A percentile compares a stretch with the other conserved stretches of the same genome.
phyloP scores from a whole-genome alignment of 352 stramenopile species.

The Phytopythium sindhum region DNA sequence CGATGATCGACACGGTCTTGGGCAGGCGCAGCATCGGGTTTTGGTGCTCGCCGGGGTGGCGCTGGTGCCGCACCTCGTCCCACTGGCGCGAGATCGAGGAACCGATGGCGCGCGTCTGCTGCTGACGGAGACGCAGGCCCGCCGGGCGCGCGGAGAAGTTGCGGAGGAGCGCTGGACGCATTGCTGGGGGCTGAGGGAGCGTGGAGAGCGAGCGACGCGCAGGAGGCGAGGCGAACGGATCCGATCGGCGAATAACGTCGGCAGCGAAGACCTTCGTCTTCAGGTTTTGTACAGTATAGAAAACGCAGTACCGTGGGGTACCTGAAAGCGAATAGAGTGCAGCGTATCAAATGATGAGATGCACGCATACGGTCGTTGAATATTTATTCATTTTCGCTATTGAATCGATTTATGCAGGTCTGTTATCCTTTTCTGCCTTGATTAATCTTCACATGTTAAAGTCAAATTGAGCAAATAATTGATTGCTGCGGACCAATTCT shows the following conservation, averaged over 20 bases:
- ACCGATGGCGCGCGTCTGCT: constrained; percentile 39
- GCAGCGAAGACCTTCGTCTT: background rate
- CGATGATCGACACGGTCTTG: constrained; percentile 77
- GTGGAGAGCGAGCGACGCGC: background rate
- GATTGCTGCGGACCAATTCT: no score
- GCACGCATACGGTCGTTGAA: background rate
- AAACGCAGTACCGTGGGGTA: background rate
- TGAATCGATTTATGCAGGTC: no score
- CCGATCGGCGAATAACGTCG: background rate
- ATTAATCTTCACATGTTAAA: no score
- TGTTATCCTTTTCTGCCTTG: no score
- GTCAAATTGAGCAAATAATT: no score
- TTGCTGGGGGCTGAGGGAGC: background rate
- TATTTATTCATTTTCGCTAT: background rate
- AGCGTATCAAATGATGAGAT: constrained; percentile 6
- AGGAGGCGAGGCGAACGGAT: background rate
- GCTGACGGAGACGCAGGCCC: constrained; percentile 6
- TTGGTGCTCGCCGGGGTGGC: constrained; percentile 45
- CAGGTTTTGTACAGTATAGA: background rate
- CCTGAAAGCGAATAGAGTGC: background rate
- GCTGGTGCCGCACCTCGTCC: constrained; percentile 62
- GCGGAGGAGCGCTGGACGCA: background rate
- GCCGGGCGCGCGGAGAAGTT: constrained; percentile 3
- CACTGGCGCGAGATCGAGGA: constrained; percentile 44
- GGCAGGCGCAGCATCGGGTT: constrained; percentile 56